These are phyloP conservation scores for Kalmanozyma brasiliensis DNA, from an alignment of 1,284 basidiomycete species.

Conservation along the genomic window DNA sequence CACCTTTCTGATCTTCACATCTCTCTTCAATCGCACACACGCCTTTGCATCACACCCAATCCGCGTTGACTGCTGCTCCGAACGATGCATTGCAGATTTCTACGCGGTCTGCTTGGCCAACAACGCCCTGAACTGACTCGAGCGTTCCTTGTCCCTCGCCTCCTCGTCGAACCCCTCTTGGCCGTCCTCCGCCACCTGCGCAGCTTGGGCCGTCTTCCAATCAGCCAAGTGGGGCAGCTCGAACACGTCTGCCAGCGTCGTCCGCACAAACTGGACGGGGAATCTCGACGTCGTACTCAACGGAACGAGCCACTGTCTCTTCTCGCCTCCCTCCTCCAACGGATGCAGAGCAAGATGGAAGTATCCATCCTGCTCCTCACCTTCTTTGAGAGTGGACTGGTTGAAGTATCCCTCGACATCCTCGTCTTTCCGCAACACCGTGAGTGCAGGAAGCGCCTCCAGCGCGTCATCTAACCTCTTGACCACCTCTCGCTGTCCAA, in stretches of 20 bases:
- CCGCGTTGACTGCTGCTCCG: too few species aligned
- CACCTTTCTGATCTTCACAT: slow-evolving; percentile 1
- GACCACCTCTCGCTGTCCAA: not conserved
- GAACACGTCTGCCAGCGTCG: slow-evolving; percentile 48
- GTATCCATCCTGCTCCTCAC: slow-evolving; percentile 29
- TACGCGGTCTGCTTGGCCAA: too few species aligned
- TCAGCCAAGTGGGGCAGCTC: slow-evolving; percentile 53
- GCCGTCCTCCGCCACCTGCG: not conserved
- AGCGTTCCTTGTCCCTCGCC: slow-evolving; percentile 5
- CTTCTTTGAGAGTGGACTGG: slow-evolving; percentile 5
- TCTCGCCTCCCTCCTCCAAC: not conserved
- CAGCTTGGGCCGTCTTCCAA: slow-evolving; percentile 41
- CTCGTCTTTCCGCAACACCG: not conserved
- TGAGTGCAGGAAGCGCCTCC: not conserved
- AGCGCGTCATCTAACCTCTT: slow-evolving; percentile 11
- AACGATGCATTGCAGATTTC: too few species aligned
- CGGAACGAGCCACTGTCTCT: slow-evolving; percentile 30
- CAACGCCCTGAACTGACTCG: slow-evolving; percentile 10
- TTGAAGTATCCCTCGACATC: slow-evolving; percentile 23
- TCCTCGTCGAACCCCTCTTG: slow-evolving; percentile 1
- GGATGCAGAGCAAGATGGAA: slow-evolving; percentile 17
- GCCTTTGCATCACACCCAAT: too few species aligned
- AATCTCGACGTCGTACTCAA: slow-evolving; percentile 14
- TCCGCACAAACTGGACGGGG: slow-evolving; percentile 36
- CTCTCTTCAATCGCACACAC: too few species aligned